phyloP scores from a whole-genome alignment of 169 alveolate species.

The Plasmodium gonderi region DNA sequence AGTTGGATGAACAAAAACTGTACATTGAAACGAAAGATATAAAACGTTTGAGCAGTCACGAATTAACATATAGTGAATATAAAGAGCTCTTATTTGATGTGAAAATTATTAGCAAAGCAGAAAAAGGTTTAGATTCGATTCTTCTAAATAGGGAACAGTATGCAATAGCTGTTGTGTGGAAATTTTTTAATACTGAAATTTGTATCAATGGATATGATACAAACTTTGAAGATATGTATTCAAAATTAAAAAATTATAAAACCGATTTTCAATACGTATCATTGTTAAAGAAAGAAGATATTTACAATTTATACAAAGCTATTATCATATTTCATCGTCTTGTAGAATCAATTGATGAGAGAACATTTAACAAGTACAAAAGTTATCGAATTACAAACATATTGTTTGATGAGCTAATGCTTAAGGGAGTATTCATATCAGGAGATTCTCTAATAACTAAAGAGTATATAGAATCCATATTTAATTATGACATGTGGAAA shows the following conservation, averaged over 20 bases:
- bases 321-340: slow-evolving; percentile 37
- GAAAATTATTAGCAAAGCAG: neutral
- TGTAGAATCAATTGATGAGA: slow-evolving; percentile 51
- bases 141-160: slow-evolving; percentile 19
- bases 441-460: slow-evolving; percentile 69
- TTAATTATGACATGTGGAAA: slow-evolving; percentile 44
- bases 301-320: slow-evolving; percentile 44
- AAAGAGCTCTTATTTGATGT: slow-evolving; percentile 26
- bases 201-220: slow-evolving; percentile 20
- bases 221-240: slow-evolving; percentile 37
- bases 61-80: slow-evolving; percentile 46
- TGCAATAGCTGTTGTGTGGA: slow-evolving; percentile 53
- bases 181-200: slow-evolving; percentile 46
- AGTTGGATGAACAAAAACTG: slow-evolving; percentile 6
- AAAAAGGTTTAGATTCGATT: neutral
- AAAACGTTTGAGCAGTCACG: neutral
- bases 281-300: slow-evolving; percentile 27
- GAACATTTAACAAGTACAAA: slow-evolving; percentile 34
- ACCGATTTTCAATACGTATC: slow-evolving; percentile 1
- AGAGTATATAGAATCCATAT: slow-evolving; percentile 59
- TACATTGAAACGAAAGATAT: slow-evolving; percentile 17
- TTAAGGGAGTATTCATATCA: slow-evolving; percentile 35
- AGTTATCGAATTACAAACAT: slow-evolving; percentile 56
- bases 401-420: slow-evolving; percentile 47
- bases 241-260: slow-evolving; percentile 43